Evolutionary conservation across 306 rosid species (phyloP).

Genomic region (Casuarina equisetifolia): DNA sequence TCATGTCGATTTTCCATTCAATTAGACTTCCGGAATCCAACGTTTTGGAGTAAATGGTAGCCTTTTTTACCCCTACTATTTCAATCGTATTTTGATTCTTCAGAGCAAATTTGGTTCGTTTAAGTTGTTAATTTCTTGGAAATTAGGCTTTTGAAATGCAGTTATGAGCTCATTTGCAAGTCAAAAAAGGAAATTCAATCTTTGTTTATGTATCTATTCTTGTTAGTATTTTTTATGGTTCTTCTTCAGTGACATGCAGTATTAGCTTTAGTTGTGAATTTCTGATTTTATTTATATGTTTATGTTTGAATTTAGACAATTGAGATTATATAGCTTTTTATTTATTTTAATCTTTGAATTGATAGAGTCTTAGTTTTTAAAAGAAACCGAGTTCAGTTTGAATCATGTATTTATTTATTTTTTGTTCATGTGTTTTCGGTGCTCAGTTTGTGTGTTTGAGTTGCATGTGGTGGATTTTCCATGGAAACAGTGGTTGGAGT

Average conservation of each 20-base stretch:
- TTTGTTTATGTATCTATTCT: background rate
- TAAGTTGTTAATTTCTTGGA: conserved; percentile 16
- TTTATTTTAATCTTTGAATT: conserved; percentile 10
- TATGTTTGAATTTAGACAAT: background rate
- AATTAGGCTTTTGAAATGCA: background rate
- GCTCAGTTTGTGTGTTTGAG: conserved; percentile 78
- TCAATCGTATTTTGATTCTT: conserved; percentile 13
- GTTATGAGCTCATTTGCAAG: background rate
- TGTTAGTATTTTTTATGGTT: background rate
- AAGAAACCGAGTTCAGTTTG: conserved; percentile 16
- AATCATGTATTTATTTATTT: conserved; percentile 28
- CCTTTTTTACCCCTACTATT: background rate
- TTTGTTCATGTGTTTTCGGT: conserved; percentile 26
- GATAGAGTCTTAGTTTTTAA: conserved; percentile 14
- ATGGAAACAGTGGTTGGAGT: conserved; percentile 84
- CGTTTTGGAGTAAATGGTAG: conserved; percentile 10
- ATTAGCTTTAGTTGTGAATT: background rate
- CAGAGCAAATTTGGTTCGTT: background rate
- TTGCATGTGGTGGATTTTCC: conserved; percentile 89
- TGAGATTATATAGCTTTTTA: background rate
- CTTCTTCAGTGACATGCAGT: background rate
- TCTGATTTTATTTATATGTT: no score
- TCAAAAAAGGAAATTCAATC: background rate
- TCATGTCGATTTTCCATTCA: conserved; percentile 5
- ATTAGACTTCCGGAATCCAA: conserved; percentile 23